Conservation (phyloP, 306 rosid genomes). For the Coriaria nepalensis region DNA sequence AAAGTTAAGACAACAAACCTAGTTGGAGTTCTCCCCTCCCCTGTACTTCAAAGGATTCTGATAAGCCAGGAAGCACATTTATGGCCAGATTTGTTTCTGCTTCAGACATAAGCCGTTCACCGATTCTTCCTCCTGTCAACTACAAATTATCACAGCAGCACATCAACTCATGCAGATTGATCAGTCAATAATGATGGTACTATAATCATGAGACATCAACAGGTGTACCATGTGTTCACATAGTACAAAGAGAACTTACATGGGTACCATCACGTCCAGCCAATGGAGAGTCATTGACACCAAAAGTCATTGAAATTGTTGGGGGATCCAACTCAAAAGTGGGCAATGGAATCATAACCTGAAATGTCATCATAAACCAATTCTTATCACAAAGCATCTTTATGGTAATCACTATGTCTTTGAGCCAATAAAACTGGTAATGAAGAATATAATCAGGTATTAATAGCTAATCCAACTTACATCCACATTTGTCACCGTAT, state of each 20-base stretch:
- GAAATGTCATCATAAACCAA: conserved; percentile 2
- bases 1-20: conserved; percentile 38
- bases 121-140: conserved; percentile 92
- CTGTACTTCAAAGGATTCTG: conserved; percentile 92
- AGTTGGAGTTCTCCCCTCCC: conserved; percentile 99
- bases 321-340: conserved; percentile 93
- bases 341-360: conserved; percentile 76
- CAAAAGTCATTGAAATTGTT: conserved; percentile 97
- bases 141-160: conserved; percentile 25
- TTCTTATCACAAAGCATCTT: neutral
- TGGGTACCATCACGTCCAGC: conserved; percentile 98
- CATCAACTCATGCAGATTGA: conserved; percentile 15
- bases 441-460: too few relatives aligned
- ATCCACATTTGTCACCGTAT: conserved; percentile 72
- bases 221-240: too few relatives aligned
- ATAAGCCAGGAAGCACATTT: conserved; percentile 87
- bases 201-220: too few relatives aligned
- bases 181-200: conserved; percentile 9
- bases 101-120: conserved; percentile 82
- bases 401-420: neutral
- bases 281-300: conserved; percentile 93
- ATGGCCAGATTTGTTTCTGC: conserved; percentile 97
- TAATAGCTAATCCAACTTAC: conserved; percentile 17
- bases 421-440: neutral
- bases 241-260: conserved; percentile 31